Percentiles rank a stretch among this genome's conserved stretches.
phyloP scores from a whole-genome alignment of 192 early-diverging fungal species.

The Chytriomyces sp. region DNA sequence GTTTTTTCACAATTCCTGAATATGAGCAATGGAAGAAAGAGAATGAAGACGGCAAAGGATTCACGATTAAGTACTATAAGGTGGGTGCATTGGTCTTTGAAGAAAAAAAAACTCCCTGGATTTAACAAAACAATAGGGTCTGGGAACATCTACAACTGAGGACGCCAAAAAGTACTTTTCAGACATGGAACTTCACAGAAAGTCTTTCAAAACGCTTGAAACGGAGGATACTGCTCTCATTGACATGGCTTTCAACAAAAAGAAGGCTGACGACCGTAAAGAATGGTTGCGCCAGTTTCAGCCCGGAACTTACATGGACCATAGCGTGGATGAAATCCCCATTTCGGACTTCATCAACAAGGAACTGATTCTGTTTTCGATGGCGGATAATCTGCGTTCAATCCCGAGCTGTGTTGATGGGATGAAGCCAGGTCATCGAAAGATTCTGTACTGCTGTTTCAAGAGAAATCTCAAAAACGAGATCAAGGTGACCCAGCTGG shows the following conservation, averaged over 20 bases:
- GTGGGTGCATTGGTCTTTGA: slow-evolving; percentile 22
- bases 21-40: slow-evolving; percentile 84
- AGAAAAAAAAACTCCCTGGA: no score
- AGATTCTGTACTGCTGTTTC: slow-evolving; percentile 86
- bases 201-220: slow-evolving; percentile 67
- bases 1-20: slow-evolving; percentile 93
- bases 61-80: slow-evolving; percentile 95
- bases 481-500: slow-evolving; percentile 88
- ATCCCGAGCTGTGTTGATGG: slow-evolving; percentile 95
- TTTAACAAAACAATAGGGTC: slow-evolving; percentile 61
- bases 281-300: slow-evolving; percentile 85
- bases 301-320: slow-evolving; percentile 91
- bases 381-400: slow-evolving; percentile 92
- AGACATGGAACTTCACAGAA: slow-evolving; percentile 78
- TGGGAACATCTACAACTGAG: slow-evolving; percentile 83
- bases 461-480: slow-evolving; percentile 80
- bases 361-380: slow-evolving; percentile 92
- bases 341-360: slow-evolving; percentile 93
- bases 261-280: slow-evolving; percentile 92
- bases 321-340: slow-evolving; percentile 73
- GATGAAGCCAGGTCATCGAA: slow-evolving; percentile 95
- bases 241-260: slow-evolving; percentile 97
- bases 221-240: slow-evolving; percentile 75
- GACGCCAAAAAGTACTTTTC: slow-evolving; percentile 94
- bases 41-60: slow-evolving; percentile 75